Evolutionary conservation across 805 yeast genomes (phyloP).

Genomic region (Cyberlindnera bimundalis): DNA sequence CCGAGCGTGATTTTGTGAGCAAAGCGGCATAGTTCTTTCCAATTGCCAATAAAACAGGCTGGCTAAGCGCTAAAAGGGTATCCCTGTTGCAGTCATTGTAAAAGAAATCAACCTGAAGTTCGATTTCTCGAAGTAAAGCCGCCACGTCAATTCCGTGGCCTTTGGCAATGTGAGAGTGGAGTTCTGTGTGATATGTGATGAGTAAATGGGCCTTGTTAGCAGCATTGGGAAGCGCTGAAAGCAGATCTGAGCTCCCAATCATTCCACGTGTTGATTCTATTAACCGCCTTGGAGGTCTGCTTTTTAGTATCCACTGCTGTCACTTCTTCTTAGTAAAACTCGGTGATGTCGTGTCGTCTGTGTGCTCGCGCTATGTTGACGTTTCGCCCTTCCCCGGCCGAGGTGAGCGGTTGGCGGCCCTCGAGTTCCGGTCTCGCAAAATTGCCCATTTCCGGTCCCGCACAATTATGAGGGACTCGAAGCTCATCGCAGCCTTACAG

Average conservation of each 20-base stretch:
- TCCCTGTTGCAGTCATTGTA: slow-evolving; percentile 24
- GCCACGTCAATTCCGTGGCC: slow-evolving; percentile 3
- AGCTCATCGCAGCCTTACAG: slow-evolving; percentile 1
- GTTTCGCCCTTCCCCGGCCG: background rate
- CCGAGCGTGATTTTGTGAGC: slow-evolving; percentile 19
- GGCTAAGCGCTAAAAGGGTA: slow-evolving; percentile 12
- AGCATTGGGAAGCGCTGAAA: slow-evolving; percentile 2
- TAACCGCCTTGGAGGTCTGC: too few relatives aligned
- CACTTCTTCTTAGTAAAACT: too few relatives aligned
- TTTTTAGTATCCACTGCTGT: too few relatives aligned
- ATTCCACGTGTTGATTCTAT: background rate
- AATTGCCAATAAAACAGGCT: slow-evolving; percentile 17
- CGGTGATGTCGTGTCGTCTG: too few relatives aligned
- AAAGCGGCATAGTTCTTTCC: slow-evolving; percentile 25
- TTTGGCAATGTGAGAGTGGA: slow-evolving; percentile 8
- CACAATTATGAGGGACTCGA: too few relatives aligned
- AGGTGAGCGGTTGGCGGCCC: too few relatives aligned
- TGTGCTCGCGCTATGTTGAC: too few relatives aligned
- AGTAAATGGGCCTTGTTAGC: slow-evolving; percentile 9
- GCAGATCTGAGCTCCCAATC: slow-evolving; percentile 1
- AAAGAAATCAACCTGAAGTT: slow-evolving; percentile 18
- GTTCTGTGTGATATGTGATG: slow-evolving; percentile 12
- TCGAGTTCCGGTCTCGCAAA: too few relatives aligned
- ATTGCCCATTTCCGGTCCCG: background rate
- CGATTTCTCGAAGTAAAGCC: slow-evolving; percentile 12